These are phyloP conservation scores for Aristolochia fimbriata DNA, from an alignment of 164 flowering plant genomes.

Conservation along the genomic window DNA sequence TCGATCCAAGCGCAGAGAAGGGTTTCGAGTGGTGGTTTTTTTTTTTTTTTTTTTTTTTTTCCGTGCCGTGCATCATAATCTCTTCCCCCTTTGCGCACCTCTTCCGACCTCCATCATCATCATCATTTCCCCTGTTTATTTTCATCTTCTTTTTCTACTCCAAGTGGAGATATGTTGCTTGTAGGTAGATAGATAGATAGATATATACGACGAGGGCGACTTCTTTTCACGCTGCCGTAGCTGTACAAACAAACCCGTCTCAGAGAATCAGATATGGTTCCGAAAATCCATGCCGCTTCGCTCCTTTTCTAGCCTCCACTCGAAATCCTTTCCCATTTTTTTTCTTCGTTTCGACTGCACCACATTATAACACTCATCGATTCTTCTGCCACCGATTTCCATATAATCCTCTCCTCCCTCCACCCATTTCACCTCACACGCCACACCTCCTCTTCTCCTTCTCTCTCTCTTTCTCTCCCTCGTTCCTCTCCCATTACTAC, in stretches of 20 bases:
- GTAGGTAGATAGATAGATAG: no score
- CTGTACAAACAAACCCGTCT: constrained; percentile 22
- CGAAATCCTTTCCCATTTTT: constrained; percentile 9
- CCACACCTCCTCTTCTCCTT: constrained; percentile 6
- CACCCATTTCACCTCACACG: neutral
- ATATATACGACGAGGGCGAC: no score
- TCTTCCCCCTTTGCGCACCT: no score
- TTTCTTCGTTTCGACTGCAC: constrained; percentile 6
- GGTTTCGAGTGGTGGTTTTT: no score
- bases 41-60: no score
- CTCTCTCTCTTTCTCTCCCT: constrained; percentile 7
- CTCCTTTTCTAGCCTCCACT: constrained; percentile 7
- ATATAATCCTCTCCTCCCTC: constrained; percentile 5
- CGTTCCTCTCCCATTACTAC: neutral
- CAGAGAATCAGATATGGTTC: constrained; percentile 15
- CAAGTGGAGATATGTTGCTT: neutral
- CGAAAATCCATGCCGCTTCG: constrained; percentile 45
- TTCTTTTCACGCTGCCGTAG: constrained; percentile 37
- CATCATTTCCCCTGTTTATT: no score
- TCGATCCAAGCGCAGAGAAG: no score
- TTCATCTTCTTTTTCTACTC: no score
- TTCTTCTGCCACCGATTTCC: constrained; percentile 22
- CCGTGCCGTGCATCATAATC: no score
- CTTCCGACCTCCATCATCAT: constrained; percentile 1
- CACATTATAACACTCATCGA: constrained; percentile 18